Percentiles rank a stretch among this genome's conserved stretches.
phyloP scores from a whole-genome alignment of 768 basidiomycete genomes.

The Coprinopsis cinerea region DNA sequence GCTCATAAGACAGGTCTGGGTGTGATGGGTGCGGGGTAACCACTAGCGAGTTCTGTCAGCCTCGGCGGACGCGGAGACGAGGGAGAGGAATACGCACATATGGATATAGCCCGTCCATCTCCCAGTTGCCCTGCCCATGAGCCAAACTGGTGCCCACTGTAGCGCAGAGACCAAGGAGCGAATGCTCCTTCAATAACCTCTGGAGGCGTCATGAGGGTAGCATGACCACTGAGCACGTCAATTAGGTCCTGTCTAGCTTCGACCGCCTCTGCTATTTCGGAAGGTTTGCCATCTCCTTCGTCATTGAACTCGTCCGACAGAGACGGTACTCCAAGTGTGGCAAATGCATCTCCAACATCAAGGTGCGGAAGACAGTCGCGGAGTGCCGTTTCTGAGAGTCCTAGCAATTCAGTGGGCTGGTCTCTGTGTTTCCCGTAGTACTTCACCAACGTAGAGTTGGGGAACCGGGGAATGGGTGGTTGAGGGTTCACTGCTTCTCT shows the following conservation, averaged over 20 bases:
- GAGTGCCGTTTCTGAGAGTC: slow-evolving; percentile 61
- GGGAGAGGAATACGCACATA: slow-evolving; percentile 33
- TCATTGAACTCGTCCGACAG: slow-evolving; percentile 37
- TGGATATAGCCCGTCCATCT: slow-evolving; percentile 91
- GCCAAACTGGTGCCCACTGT: slow-evolving; percentile 90
- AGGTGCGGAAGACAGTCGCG: slow-evolving; percentile 78
- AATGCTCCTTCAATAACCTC: slow-evolving; percentile 29
- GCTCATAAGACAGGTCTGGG: slow-evolving; percentile 57
- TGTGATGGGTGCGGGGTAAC: slow-evolving; percentile 68
- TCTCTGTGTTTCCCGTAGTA: slow-evolving; percentile 46
- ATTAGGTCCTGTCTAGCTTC: slow-evolving; percentile 64
- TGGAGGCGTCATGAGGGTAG: slow-evolving; percentile 51
- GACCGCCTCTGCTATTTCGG: slow-evolving; percentile 28
- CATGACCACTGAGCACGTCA: slow-evolving; percentile 77
- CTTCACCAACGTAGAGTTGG: slow-evolving; percentile 36
- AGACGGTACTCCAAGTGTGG: slow-evolving; percentile 54
- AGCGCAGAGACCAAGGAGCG: slow-evolving; percentile 84
- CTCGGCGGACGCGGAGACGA: neutral
- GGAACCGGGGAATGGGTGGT: slow-evolving; percentile 15
- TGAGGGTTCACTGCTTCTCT: slow-evolving; percentile 50
- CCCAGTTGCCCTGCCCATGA: slow-evolving; percentile 92
- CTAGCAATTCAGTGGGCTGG: slow-evolving; percentile 57
- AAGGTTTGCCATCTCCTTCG: slow-evolving; percentile 26
- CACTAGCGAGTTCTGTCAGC: slow-evolving; percentile 37
- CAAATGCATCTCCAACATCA: slow-evolving; percentile 81